A percentile compares a stretch with the other conserved stretches of the same genome.
phyloP scores from a whole-genome alignment of 2,329 filamentous ascomycete species.

The Geoglossum cookeanum region DNA sequence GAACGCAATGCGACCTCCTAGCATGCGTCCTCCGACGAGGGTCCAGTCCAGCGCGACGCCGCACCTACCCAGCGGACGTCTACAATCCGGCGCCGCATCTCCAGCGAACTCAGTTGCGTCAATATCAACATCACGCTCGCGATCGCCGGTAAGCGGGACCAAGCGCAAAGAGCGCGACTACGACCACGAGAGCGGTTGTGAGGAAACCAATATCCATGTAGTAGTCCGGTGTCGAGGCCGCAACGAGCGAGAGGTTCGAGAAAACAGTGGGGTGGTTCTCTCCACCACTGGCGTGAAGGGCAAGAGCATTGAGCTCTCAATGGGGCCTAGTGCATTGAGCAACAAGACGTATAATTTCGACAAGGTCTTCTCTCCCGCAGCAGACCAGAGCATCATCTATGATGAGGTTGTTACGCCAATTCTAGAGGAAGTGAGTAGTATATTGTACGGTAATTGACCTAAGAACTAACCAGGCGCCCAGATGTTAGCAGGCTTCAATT shows the following conservation, averaged over 20 bases:
- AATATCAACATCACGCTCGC: conserved; percentile 20
- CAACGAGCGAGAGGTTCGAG: conserved; percentile 77
- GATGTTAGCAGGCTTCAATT: conserved; percentile 92
- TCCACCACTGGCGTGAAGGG: conserved; percentile 76
- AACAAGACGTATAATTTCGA: conserved; percentile 97
- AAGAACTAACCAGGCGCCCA: conserved; percentile 19
- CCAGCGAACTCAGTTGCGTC: conserved; percentile 53
- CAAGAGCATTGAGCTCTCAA: conserved; percentile 64
- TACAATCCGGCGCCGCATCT: conserved; percentile 40
- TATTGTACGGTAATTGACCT: background rate
- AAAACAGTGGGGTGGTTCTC: conserved; percentile 89
- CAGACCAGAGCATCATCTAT: conserved; percentile 84
- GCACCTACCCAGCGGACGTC: conserved; percentile 8
- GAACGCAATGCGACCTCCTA: conserved; percentile 30
- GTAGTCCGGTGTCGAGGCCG: conserved; percentile 87
- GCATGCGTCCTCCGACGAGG: conserved; percentile 34
- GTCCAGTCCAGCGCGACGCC: background rate
- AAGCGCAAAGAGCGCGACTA: conserved; percentile 84
- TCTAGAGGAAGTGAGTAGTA: conserved; percentile 55
- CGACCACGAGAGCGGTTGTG: conserved; percentile 41
- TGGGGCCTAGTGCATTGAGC: conserved; percentile 80
- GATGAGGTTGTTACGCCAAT: conserved; percentile 92
- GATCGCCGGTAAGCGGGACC: conserved; percentile 31
- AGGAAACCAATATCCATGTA: conserved; percentile 95
- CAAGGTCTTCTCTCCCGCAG: conserved; percentile 87